Base-by-base conservation (phyloP, 345 rosid genomes). In the Clausena lansium region DNA sequence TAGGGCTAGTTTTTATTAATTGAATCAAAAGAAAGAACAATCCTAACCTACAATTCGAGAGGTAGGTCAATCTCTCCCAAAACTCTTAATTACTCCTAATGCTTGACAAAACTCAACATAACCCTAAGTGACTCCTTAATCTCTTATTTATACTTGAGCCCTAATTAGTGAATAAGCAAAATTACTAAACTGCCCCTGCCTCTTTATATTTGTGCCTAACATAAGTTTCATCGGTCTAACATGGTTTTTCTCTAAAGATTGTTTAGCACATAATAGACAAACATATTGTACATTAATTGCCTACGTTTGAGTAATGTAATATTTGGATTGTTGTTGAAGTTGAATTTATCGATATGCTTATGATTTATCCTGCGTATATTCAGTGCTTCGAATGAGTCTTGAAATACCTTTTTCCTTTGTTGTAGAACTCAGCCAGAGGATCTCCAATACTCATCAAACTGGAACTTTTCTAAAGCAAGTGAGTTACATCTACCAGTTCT, bases 401-500 rank as follows among this genome's bases (percentile, higher is more conserved):
- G 76, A 71, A 60, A 74, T 35, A 76, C 64, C 41, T 25, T 81
- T 78, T n/a, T n/a, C 77, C 72, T 59, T 47, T 67, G 82, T 79
- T 81, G 85, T 78, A 96, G 99, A 85, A 70, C 85, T 87, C 81
- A 86, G 83, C 87, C 89, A 91, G 86, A 88, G 84, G 80, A 89
- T 86, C 75, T 76, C 82, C 83, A 60, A 81, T 78, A 65, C 75
- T 69, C 86, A 78, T 4, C 86, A 82, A 65, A 79, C 83, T 70
- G 92, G 87, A 79, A 74, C 81, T 30, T 77, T 65, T 71, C 54
- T 72, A 70, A 89, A 83, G 73, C 91, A 91, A 81, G 98, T 90
- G 84, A 84, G 89, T 85, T 55, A 69, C 55, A 28, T 58, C 36
- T 74, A 57, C n/a, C 67, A 68, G 1, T n/a, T 65, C 60, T 71